Conservation (phyloP, 169 alveolate species). For the Toxoplasma gondii region DNA sequence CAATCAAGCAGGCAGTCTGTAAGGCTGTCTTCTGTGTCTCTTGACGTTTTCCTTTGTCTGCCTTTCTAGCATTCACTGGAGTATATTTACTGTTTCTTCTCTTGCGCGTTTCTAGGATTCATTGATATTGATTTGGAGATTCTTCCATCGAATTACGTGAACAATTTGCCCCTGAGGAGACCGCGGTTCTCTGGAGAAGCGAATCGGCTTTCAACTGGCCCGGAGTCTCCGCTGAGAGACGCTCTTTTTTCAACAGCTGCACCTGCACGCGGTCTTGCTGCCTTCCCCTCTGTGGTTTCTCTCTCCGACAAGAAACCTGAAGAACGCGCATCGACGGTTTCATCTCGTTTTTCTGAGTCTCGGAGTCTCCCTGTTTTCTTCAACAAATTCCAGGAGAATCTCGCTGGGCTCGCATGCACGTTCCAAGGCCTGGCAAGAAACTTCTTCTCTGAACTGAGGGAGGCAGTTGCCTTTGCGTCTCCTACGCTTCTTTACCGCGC, state of each 20-base stretch:
- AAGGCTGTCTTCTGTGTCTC: too few species aligned
- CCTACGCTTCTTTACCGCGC: neutral
- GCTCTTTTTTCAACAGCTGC: neutral
- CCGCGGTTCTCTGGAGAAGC: neutral
- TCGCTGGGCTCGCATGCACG: too few species aligned
- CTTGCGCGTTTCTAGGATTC: neutral
- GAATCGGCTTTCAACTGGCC: neutral
- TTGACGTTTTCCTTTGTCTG: too few species aligned
- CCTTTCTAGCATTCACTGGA: too few species aligned
- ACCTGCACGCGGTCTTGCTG: neutral
- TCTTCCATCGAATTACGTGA: conserved; percentile 20
- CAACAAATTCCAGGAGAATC: too few species aligned
- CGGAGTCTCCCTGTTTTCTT: too few species aligned
- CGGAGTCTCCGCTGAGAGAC: neutral
- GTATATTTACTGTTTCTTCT: too few species aligned
- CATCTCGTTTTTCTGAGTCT: neutral
- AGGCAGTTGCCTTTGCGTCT: neutral
- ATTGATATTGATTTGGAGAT: conserved; percentile 24
- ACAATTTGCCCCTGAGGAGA: neutral
- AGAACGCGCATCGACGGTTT: neutral
- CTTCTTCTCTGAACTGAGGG: neutral
- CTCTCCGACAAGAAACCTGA: neutral
- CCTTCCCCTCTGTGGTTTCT: neutral
- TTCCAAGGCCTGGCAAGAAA: neutral
- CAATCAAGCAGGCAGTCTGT: too few species aligned